These are phyloP conservation scores for Penicillium sp. DNA, from an alignment of 2,329 filamentous ascomycete species.

Conservation along the genomic window DNA sequence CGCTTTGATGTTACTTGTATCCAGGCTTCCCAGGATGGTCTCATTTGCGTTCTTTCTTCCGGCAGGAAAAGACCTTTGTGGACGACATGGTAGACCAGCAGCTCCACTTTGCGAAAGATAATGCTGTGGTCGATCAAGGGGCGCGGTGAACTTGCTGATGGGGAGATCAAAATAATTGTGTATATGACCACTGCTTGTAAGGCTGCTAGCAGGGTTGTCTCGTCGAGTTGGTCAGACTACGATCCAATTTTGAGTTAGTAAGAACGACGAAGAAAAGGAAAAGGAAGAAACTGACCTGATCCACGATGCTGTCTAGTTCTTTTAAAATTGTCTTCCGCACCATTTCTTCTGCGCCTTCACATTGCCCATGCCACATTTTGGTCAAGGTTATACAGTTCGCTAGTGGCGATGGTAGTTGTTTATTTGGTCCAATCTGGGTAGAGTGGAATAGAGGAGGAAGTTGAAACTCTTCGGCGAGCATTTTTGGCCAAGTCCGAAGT, in stretches of 20 bases:
- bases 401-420: slow-evolving; percentile 28
- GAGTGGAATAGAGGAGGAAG: slow-evolving; percentile 40
- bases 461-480: slow-evolving; percentile 39
- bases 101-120: slow-evolving; percentile 33
- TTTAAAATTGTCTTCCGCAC: slow-evolving; percentile 33
- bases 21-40: slow-evolving; percentile 40
- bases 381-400: slow-evolving; percentile 38
- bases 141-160: slow-evolving; percentile 25
- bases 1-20: slow-evolving; percentile 57
- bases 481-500: slow-evolving; percentile 40
- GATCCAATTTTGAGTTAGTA: not conserved
- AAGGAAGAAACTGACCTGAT: slow-evolving; percentile 25
- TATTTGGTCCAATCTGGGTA: slow-evolving; percentile 17
- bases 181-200: slow-evolving; percentile 42
- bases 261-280: slow-evolving; percentile 13
- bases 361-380: slow-evolving; percentile 40
- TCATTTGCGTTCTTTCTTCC: slow-evolving; percentile 32
- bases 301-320: slow-evolving; percentile 34
- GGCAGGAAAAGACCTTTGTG: slow-evolving; percentile 36
- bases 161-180: slow-evolving; percentile 41
- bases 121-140: slow-evolving; percentile 3
- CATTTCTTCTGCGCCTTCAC: slow-evolving; percentile 28
- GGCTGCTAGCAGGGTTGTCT: slow-evolving; percentile 33
- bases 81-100: slow-evolving; percentile 32
- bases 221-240: slow-evolving; percentile 31